Conservation (phyloP, 805 yeast genomes). For the Pichia gijzeniarum region DNA sequence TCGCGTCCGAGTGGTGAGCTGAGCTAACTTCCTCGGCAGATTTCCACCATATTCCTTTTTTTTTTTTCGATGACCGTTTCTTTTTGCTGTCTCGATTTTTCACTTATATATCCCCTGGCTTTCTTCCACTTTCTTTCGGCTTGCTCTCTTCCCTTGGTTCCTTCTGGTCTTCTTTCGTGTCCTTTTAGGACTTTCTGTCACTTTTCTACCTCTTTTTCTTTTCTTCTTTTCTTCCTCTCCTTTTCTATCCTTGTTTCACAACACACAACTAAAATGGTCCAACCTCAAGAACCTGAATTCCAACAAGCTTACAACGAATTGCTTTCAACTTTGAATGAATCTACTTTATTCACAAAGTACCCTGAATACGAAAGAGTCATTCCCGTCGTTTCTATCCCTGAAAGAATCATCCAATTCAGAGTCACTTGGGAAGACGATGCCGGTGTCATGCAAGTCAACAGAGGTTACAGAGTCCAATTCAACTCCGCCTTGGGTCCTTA, state of each 20-base stretch:
- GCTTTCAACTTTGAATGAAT: slow-evolving; percentile 79
- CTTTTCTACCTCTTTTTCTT: slow-evolving; percentile 1
- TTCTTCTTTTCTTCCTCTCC: not conserved
- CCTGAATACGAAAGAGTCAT: slow-evolving; percentile 87
- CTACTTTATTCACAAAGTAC: slow-evolving; percentile 79
- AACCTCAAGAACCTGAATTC: slow-evolving; percentile 95
- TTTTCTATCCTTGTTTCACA: not conserved
- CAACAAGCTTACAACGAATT: slow-evolving; percentile 97
- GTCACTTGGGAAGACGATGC: slow-evolving; percentile 97
- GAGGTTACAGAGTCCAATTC: slow-evolving; percentile 97
- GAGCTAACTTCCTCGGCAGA: no score
- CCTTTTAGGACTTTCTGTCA: not conserved
- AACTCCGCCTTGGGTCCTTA: slow-evolving; percentile 98
- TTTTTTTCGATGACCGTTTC: no score
- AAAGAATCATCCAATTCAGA: slow-evolving; percentile 94
- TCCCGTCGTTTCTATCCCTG: slow-evolving; percentile 90
- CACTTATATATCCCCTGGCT: no score
- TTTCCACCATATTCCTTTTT: no score
- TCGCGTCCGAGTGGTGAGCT: no score
- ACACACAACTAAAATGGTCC: slow-evolving; percentile 44
- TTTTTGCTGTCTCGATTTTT: no score
- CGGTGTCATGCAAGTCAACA: slow-evolving; percentile 87
- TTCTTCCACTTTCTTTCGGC: no score
- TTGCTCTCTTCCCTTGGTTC: no score
- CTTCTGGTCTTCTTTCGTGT: not conserved